These are phyloP conservation scores for Oryza officinalis DNA, from an alignment of 176 grass and related monocot genomes.

Conservation along the genomic window DNA sequence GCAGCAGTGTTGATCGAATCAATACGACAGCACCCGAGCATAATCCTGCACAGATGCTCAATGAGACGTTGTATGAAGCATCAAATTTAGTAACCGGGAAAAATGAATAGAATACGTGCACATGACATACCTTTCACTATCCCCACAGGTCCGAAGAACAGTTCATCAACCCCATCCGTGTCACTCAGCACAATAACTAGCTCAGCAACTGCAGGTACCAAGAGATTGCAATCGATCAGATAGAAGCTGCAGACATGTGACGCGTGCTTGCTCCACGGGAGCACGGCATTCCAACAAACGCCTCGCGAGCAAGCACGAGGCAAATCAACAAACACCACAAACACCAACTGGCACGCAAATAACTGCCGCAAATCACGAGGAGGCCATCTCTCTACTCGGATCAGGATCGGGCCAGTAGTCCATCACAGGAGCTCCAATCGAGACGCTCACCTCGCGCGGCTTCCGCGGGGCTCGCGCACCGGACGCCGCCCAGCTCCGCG, in stretches of 20 bases:
- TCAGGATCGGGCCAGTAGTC: background rate
- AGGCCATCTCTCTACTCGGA: background rate
- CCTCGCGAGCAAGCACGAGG: background rate
- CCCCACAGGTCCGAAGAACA: slow-evolving; percentile 62
- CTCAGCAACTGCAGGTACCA: slow-evolving; percentile 48
- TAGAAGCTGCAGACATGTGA: background rate
- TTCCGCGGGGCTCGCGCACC: slow-evolving; percentile 52
- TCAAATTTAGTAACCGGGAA: background rate
- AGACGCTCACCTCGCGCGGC: slow-evolving; percentile 48
- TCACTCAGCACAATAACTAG: slow-evolving; percentile 52
- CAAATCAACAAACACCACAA: background rate
- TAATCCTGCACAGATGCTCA: slow-evolving; percentile 52
- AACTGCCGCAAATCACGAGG: background rate
- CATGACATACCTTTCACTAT: slow-evolving; percentile 36
- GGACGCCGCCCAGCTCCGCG: slow-evolving; percentile 34
- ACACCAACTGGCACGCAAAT: background rate
- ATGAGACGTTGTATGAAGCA: slow-evolving; percentile 13
- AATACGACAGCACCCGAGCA: slow-evolving; percentile 50
- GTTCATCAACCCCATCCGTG: slow-evolving; percentile 44
- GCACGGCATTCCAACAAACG: slow-evolving; percentile 31
- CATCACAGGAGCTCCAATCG: slow-evolving; percentile 1
- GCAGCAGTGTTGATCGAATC: slow-evolving; percentile 50
- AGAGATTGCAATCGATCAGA: slow-evolving; percentile 30
- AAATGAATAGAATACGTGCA: background rate
- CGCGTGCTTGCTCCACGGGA: background rate